phyloP scores from a whole-genome alignment of 148 eudicot species.

The Agrostemma githago region DNA sequence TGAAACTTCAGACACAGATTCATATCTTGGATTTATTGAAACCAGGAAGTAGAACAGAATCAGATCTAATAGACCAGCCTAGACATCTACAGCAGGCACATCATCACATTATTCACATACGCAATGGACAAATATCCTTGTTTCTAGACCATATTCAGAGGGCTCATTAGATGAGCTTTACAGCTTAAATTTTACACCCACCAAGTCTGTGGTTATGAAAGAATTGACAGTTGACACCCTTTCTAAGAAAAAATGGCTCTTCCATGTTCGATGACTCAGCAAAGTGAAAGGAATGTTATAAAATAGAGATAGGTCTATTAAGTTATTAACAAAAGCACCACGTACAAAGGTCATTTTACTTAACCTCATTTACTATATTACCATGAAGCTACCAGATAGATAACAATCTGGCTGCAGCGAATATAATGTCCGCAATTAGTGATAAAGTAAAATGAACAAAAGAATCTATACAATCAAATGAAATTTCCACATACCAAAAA shows the following conservation, averaged over 20 bases:
- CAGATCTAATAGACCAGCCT: neutral
- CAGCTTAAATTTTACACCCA: neutral
- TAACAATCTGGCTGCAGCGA: neutral
- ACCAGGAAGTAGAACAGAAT: neutral
- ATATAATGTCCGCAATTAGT: neutral
- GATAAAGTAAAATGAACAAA: neutral
- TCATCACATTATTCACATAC: neutral
- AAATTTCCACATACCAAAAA: neutral
- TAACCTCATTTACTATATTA: neutral
- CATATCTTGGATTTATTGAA: neutral
- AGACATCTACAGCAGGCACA: neutral
- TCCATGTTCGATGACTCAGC: neutral
- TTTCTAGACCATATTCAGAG: neutral
- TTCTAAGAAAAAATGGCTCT: neutral
- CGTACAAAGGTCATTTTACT: neutral
- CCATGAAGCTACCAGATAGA: neutral
- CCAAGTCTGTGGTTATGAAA: neutral
- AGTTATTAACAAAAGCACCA: neutral
- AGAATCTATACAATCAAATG: neutral
- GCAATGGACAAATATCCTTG: neutral
- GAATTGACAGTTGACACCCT: neutral
- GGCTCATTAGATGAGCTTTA: neutral
- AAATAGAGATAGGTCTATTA: neutral
- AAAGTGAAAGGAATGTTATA: neutral
- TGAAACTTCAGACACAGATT: conserved; percentile 1